Base-by-base conservation (phyloP, 305 asterid species). In the Rubia balearica region DNA sequence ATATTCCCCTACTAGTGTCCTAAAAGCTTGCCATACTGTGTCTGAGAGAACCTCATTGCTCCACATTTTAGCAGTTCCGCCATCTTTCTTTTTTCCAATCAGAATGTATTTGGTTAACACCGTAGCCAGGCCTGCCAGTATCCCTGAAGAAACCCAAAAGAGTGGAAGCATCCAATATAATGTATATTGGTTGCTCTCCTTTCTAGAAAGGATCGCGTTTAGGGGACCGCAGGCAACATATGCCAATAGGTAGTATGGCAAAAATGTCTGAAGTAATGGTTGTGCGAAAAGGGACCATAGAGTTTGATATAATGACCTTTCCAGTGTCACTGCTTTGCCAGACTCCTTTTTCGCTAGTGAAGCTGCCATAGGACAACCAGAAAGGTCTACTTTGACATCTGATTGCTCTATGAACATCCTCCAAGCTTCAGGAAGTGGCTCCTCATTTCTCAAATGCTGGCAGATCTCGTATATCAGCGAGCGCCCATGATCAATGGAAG, bases 401-500 rank as follows among this genome's bases (percentile, higher is more conserved):
- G 96, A 86, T 80, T 88, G 90, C 78, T 85, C 92, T 17, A 91
- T 82, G 84, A 91, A 91, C 12, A 71, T 78, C 75, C 92, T 87
- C 98, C 96, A 91, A 6, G 93, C 83, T 63, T 84, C 84, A 41
- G 97, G 97, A 46, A 91, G 84, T 14, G 96, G 94, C 64, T 89
- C 84, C 3, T 78, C 86, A 74, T 89, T 91, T 75, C 97, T 83
- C 83, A 91, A 63, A 38, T 82, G 89, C 71, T 91, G 97, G 82
- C 96, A 91, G 7, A 91, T 89, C 71, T 85, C 93, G 17, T 91
- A 91, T 51, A 89, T 78, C 75, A 91, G 40, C 6, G 97, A 89
- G 41, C 97, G 93, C 1, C 97, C 97, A 3, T 91, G 97, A 74
- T 91, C 97, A n/a, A 89, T 86, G 2, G 97, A 91, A 49, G 97